Conservation (phyloP, 2,329 filamentous ascomycete species). For the Ascochyta viciae-villosae region DNA sequence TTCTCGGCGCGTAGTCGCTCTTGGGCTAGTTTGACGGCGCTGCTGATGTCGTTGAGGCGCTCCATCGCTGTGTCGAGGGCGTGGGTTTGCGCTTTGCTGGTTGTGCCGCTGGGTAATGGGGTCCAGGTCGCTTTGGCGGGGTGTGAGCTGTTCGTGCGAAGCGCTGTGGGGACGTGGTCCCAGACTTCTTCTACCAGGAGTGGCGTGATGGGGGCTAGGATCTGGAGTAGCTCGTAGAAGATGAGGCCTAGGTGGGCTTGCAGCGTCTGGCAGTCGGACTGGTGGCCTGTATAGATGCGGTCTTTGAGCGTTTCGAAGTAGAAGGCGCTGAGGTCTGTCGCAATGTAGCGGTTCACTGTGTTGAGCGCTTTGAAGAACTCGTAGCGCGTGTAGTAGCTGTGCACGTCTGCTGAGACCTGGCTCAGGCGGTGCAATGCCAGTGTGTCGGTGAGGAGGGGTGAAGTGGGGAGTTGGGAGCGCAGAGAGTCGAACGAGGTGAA, state of each 20-base stretch:
- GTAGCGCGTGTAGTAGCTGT: slow-evolving; percentile 70
- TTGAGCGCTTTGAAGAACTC: slow-evolving; percentile 83
- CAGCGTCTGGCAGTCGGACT: slow-evolving; percentile 64
- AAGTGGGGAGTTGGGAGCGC: slow-evolving; percentile 12
- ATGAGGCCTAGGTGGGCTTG: slow-evolving; percentile 67
- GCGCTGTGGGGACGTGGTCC: slow-evolving; percentile 73
- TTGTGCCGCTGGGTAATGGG: background rate
- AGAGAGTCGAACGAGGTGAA: slow-evolving; percentile 36
- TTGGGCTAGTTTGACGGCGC: slow-evolving; percentile 75
- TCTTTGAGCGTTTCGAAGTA: slow-evolving; percentile 96
- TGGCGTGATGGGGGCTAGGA: slow-evolving; percentile 83
- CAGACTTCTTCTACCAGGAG: slow-evolving; percentile 87
- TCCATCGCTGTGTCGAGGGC: slow-evolving; percentile 35
- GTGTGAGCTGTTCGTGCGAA: slow-evolving; percentile 54
- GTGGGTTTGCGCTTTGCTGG: slow-evolving; percentile 19
- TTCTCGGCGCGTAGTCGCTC: slow-evolving; percentile 77
- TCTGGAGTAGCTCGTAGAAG: slow-evolving; percentile 74
- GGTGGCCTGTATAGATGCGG: slow-evolving; percentile 82
- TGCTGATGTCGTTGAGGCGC: slow-evolving; percentile 59
- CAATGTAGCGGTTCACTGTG: slow-evolving; percentile 80
- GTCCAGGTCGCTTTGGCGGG: slow-evolving; percentile 35
- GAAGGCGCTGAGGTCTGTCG: slow-evolving; percentile 84
- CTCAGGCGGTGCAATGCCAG: slow-evolving; percentile 79
- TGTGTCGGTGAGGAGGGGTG: slow-evolving; percentile 52
- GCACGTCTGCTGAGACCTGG: slow-evolving; percentile 69